Evolutionary conservation across 1,284 basidiomycete species (phyloP).

Genomic region (Takashimella koratensis): DNA sequence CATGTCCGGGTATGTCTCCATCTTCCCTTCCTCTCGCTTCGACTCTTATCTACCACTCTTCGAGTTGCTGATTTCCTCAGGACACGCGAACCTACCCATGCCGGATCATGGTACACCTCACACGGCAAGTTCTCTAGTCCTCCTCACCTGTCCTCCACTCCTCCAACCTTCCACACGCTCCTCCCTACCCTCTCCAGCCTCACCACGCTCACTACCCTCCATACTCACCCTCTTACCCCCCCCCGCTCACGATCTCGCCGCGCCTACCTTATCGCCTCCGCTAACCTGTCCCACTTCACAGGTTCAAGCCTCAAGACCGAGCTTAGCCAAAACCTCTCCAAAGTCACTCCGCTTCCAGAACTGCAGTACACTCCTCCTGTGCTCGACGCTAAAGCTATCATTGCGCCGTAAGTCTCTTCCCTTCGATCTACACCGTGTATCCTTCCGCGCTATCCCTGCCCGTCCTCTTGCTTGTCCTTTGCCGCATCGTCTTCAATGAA

Average conservation of each 20-base stretch:
- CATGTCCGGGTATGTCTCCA: not conserved
- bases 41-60: not conserved
- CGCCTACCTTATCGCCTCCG: constrained; percentile 1
- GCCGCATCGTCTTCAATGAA: no score
- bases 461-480: not conserved
- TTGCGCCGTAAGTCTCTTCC: constrained; percentile 72
- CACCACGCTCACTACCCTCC: constrained; percentile 5
- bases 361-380: constrained; percentile 62
- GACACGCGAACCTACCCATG: constrained; percentile 67
- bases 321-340: constrained; percentile 62
- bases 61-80: no score
- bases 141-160: not conserved
- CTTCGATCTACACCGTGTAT: no score
- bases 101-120: constrained; percentile 83
- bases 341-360: constrained; percentile 56
- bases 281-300: constrained; percentile 41
- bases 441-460: not conserved
- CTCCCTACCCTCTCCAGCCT: constrained; percentile 11
- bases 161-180: constrained; percentile 5
- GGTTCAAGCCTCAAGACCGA: constrained; percentile 60
- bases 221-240: constrained; percentile 3
- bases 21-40: not conserved
- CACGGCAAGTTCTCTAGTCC: constrained; percentile 56
- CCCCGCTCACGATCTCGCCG: constrained; percentile 10
- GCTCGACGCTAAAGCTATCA: constrained; percentile 78